Evolutionary conservation across 208 protist species (phyloP).

Genomic region (Trypanosoma theileri): DNA sequence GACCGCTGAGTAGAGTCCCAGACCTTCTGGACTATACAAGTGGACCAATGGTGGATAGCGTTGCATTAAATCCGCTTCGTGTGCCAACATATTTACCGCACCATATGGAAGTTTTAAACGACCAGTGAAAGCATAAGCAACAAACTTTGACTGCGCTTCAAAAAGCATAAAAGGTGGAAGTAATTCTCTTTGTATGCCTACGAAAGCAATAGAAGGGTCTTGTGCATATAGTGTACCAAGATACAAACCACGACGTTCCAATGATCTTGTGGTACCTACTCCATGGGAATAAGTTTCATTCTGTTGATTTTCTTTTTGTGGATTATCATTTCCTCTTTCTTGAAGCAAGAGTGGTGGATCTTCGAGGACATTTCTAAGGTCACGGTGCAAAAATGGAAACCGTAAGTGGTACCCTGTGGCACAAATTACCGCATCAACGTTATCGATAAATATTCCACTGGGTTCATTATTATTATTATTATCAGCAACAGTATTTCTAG

Average conservation of each 20-base stretch:
- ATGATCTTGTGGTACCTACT: not conserved
- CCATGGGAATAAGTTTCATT: not conserved
- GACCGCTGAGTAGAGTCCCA: slow-evolving; percentile 73
- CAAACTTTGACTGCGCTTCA: slow-evolving; percentile 83
- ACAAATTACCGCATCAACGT: slow-evolving; percentile 77
- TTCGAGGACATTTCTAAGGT: slow-evolving; percentile 66
- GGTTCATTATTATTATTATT: not conserved
- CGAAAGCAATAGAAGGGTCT: slow-evolving; percentile 72
- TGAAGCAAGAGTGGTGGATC: slow-evolving; percentile 22
- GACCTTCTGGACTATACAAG: slow-evolving; percentile 40
- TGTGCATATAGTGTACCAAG: slow-evolving; percentile 66
- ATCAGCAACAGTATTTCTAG: not conserved
- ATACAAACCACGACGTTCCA: slow-evolving; percentile 52
- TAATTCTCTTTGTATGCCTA: slow-evolving; percentile 74
- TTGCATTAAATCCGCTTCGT: slow-evolving; percentile 41
- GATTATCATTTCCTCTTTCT: not conserved
- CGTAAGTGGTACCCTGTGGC: slow-evolving; percentile 76
- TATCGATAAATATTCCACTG: slow-evolving; percentile 55
- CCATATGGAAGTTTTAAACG: slow-evolving; percentile 49
- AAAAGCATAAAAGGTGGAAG: slow-evolving; percentile 83
- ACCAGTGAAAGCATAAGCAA: slow-evolving; percentile 76
- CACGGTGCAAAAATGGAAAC: slow-evolving; percentile 75
- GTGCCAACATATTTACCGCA: slow-evolving; percentile 26
- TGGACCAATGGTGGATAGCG: slow-evolving; percentile 39
- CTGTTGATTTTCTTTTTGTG: not conserved